A percentile compares a stretch with the other conserved stretches of the same genome.
phyloP scores from a whole-genome alignment of 768 basidiomycete genomes.

The Suillus subalutaceus region DNA sequence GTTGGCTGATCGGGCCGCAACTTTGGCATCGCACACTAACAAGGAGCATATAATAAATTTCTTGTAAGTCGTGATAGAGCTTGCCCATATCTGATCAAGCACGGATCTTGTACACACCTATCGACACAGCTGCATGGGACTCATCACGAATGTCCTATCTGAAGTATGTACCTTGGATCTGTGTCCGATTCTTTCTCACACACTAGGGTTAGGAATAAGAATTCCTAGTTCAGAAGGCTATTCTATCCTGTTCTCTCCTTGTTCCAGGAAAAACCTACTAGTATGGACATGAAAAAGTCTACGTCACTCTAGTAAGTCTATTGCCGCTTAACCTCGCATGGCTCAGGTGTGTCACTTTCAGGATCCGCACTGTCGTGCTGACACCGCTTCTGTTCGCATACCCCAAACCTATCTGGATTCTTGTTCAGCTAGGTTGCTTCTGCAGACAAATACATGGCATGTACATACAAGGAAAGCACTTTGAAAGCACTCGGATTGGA shows the following conservation, averaged over 20 bases:
- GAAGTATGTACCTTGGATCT: constrained; percentile 1
- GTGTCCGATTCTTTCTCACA: constrained; percentile 1
- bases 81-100: not conserved
- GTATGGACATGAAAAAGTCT: constrained; percentile 3
- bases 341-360: not conserved
- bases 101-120: constrained; percentile 3
- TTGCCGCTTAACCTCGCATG: not conserved
- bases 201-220: not conserved
- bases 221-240: not conserved
- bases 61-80: not conserved
- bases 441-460: constrained; percentile 4
- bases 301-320: not conserved
- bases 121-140: not conserved
- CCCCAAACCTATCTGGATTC: not conserved
- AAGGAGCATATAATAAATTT: not conserved
- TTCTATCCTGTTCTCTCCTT: not conserved
- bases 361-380: constrained; percentile 2
- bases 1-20: constrained; percentile 3
- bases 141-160: not conserved
- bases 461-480: constrained; percentile 2
- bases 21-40: not conserved
- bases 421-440: not conserved
- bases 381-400: constrained; percentile 5
- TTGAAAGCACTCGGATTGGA: not conserved
- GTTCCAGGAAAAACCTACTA: not conserved